A percentile compares a stretch with the other conserved stretches of the same genome.
Evolutionary conservation across 345 rosid genomes (phyloP).

Genomic region (Eutrema heterophyllum): DNA sequence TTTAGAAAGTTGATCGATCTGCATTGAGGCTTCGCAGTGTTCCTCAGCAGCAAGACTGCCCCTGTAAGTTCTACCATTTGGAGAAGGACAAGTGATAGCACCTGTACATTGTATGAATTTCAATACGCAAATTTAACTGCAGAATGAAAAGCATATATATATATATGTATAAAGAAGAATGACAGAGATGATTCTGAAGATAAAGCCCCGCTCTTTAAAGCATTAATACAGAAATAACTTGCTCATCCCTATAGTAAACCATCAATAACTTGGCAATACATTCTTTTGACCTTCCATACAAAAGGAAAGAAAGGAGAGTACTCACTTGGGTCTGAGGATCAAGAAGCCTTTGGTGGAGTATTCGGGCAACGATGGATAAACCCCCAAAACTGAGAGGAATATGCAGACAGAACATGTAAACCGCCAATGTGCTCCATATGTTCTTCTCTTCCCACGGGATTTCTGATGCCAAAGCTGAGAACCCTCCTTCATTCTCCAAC

Average conservation of each 20-base stretch:
- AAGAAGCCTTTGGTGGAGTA: slow-evolving; percentile 51
- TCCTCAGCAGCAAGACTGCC: slow-evolving; percentile 46
- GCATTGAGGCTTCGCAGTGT: slow-evolving; percentile 42
- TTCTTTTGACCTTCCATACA: too few species aligned
- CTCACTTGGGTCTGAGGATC: slow-evolving; percentile 78
- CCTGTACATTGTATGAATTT: slow-evolving; percentile 34
- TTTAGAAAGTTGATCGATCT: slow-evolving; percentile 40
- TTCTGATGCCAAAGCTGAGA: slow-evolving; percentile 51
- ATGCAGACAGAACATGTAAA: slow-evolving; percentile 76
- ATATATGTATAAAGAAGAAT: neutral
- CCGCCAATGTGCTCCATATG: slow-evolving; percentile 67
- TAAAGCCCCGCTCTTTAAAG: neutral
- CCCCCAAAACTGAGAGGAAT: slow-evolving; percentile 86
- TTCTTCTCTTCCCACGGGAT: slow-evolving; percentile 61
- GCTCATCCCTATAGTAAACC: neutral
- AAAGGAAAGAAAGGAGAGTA: neutral
- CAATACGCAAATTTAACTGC: neutral
- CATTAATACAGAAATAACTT: neutral
- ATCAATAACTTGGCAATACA: neutral
- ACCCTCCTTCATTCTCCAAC: slow-evolving; percentile 36
- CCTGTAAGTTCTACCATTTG: slow-evolving; percentile 57
- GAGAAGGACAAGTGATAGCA: slow-evolving; percentile 48
- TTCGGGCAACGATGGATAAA: slow-evolving; percentile 56
- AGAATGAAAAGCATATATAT: neutral
- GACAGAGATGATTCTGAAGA: neutral